A percentile compares a stretch with the other conserved stretches of the same genome.
phyloP scores from a whole-genome alignment of 169 alveolate species.

The Plasmodium blacklocki region DNA sequence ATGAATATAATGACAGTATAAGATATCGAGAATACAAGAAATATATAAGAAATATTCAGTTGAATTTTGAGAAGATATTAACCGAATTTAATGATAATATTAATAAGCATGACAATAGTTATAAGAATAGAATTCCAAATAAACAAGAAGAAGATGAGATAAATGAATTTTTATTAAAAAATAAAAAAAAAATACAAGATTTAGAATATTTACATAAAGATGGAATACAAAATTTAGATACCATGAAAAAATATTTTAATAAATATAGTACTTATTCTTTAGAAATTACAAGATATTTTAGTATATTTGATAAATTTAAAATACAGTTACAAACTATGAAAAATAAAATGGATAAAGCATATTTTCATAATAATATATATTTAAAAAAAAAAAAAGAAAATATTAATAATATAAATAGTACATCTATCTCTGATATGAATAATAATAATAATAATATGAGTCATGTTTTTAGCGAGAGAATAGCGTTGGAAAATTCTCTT shows the following conservation, averaged over 20 bases:
- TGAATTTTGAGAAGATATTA: slow-evolving; percentile 47
- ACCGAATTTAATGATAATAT: slow-evolving; percentile 53
- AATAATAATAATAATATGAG: slow-evolving; percentile 26
- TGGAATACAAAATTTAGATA: slow-evolving; percentile 48
- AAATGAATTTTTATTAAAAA: slow-evolving; percentile 18
- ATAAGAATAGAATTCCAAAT: not conserved
- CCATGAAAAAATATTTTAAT: slow-evolving; percentile 55
- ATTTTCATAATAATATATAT: slow-evolving; percentile 16
- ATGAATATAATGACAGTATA: slow-evolving; percentile 22
- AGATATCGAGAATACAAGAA: slow-evolving; percentile 63
- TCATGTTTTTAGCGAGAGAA: slow-evolving; percentile 65
- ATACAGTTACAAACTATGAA: slow-evolving; percentile 53
- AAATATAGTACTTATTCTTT: slow-evolving; percentile 47
- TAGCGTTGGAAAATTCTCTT: slow-evolving; percentile 46
- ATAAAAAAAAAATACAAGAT: slow-evolving; percentile 54
- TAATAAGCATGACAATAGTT: slow-evolving; percentile 20
- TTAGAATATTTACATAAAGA: slow-evolving; percentile 51
- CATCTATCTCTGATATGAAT: too few species aligned
- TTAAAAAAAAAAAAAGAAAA: not conserved
- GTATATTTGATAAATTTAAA: slow-evolving; percentile 73
- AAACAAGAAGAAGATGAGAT: slow-evolving; percentile 27
- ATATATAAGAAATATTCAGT: slow-evolving; percentile 41
- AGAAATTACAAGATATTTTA: slow-evolving; percentile 64
- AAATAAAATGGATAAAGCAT: slow-evolving; percentile 35
- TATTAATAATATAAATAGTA: slow-evolving; percentile 8